phyloP scores from a whole-genome alignment of 2,329 filamentous ascomycete genomes.

The Nannizzia gypsea region DNA sequence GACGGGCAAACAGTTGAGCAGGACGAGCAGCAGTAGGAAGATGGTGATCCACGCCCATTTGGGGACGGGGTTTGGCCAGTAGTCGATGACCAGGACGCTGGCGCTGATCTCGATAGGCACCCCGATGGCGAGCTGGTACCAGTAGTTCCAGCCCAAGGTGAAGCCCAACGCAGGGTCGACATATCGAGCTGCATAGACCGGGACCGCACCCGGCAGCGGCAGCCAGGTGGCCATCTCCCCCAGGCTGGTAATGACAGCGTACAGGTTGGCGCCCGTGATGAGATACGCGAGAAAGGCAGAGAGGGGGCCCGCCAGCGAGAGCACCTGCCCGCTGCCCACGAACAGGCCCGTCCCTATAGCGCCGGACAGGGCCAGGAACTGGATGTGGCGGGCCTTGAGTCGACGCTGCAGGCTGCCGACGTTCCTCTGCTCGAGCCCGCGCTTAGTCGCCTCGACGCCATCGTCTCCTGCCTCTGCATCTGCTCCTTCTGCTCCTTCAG shows the following conservation, averaged over 20 bases:
- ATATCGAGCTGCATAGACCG: conserved; percentile 37
- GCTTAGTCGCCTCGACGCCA: background rate
- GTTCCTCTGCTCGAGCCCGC: background rate
- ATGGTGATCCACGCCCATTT: conserved; percentile 18
- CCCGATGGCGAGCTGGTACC: conserved; percentile 41
- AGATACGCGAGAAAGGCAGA: conserved; percentile 26
- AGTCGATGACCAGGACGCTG: conserved; percentile 39
- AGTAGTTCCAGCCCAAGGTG: conserved; percentile 43
- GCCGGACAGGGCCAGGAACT: conserved; percentile 29
- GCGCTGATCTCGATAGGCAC: conserved; percentile 40
- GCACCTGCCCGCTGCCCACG: conserved; percentile 24
- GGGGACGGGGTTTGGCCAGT: conserved; percentile 20
- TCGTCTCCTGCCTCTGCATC: background rate
- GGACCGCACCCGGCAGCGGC: conserved; percentile 37
- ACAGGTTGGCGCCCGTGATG: conserved; percentile 37
- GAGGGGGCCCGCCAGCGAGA: conserved; percentile 25
- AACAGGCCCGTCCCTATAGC: conserved; percentile 27
- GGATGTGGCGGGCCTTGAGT: conserved; percentile 29
- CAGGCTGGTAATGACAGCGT: conserved; percentile 35
- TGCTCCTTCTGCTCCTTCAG: background rate
- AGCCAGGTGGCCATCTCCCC: conserved; percentile 33
- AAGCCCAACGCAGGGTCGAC: conserved; percentile 29
- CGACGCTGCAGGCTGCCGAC: conserved; percentile 17
- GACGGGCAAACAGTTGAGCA: conserved; percentile 16
- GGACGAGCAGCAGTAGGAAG: conserved; percentile 16